Percentiles rank a stretch among this genome's conserved stretches.
Conservation (phyloP, 495 filamentous ascomycete genomes). For the Cairneyella variabilis region DNA sequence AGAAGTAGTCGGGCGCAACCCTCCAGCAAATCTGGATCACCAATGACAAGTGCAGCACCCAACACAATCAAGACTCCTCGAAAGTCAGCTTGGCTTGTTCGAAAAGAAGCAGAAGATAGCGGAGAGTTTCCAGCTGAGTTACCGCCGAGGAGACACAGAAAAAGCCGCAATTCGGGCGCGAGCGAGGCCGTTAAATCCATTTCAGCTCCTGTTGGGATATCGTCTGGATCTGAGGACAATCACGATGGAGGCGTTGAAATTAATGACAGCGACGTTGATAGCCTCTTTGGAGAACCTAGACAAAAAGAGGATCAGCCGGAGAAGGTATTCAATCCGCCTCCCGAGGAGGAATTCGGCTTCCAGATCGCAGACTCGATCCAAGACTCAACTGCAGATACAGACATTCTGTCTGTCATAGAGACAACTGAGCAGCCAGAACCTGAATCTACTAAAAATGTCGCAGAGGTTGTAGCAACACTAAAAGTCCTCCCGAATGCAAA, state of each 20-base stretch:
- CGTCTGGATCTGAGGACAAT: slow-evolving; percentile 12
- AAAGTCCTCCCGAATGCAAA: too few species aligned
- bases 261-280: slow-evolving; percentile 13
- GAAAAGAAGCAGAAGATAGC: slow-evolving; percentile 17
- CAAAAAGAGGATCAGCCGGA: slow-evolving; percentile 1
- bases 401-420: neutral
- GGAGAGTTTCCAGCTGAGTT: slow-evolving; percentile 3
- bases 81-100: slow-evolving; percentile 20
- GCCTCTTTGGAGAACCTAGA: slow-evolving; percentile 22
- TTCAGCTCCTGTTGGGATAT: slow-evolving; percentile 3
- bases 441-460: neutral
- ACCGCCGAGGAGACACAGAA: slow-evolving; percentile 2
- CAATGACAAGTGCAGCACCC: neutral
- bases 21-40: neutral
- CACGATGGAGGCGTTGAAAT: slow-evolving; percentile 4
- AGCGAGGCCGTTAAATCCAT: neutral
- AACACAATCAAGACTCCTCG: slow-evolving; percentile 15
- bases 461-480: slow-evolving; percentile 3
- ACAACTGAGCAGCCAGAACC: neutral
- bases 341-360: slow-evolving; percentile 1
- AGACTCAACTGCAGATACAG: too few species aligned
- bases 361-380: neutral
- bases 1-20: slow-evolving; percentile 5
- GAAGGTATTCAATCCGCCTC: neutral
- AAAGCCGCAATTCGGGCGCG: neutral